A percentile compares a stretch with the other conserved stretches of the same genome.
phyloP scores from a whole-genome alignment of 1,139 yeast genomes.

The Scheffersomyces titani region DNA sequence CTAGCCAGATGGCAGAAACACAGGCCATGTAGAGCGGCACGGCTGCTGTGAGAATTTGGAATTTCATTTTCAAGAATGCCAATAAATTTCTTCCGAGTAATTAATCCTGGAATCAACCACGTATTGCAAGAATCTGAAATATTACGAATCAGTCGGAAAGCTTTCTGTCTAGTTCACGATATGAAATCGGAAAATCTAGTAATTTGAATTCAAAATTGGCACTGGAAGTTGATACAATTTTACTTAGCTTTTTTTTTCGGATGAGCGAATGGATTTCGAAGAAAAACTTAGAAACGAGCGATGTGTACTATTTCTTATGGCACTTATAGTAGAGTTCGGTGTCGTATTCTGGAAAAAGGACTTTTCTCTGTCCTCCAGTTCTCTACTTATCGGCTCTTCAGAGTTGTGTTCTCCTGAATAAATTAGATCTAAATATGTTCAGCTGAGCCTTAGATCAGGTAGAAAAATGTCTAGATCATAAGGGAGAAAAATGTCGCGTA shows the following conservation, averaged over 20 bases:
- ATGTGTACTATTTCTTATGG: neutral
- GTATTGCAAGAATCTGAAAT: neutral
- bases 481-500: neutral
- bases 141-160: neutral
- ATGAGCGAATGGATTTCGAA: neutral
- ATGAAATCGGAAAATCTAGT: neutral
- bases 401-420: neutral
- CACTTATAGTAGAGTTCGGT: neutral
- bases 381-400: neutral
- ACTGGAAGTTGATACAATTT: neutral
- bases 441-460: neutral
- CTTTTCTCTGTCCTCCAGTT: neutral
- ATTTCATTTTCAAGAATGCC: conserved; percentile 5
- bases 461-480: neutral
- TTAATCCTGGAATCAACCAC: neutral
- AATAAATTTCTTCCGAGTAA: neutral
- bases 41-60: conserved; percentile 2
- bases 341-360: neutral
- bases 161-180: neutral
- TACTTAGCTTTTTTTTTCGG: neutral
- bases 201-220: too few relatives aligned
- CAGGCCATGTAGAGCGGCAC: conserved; percentile 2
- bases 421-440: neutral
- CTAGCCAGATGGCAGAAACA: conserved; percentile 29
- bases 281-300: neutral